Conservation (phyloP, 441 rosid genomes). For the Macaranga tanarius region DNA sequence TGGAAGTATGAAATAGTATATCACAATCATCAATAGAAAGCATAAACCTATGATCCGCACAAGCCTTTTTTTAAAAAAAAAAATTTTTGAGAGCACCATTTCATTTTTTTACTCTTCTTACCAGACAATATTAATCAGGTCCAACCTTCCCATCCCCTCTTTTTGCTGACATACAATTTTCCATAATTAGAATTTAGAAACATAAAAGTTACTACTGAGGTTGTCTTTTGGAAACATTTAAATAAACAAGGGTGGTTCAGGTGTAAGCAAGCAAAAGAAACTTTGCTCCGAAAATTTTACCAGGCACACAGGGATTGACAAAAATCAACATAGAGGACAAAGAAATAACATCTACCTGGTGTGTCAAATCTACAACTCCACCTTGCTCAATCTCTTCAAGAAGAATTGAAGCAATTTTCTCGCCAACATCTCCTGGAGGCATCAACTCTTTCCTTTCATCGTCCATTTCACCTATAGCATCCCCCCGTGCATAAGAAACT, state of each 20-base stretch:
- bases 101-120: neutral
- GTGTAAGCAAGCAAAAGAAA: neutral
- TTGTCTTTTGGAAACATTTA: too few species aligned
- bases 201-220: neutral
- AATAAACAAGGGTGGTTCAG: neutral
- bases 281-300: neutral
- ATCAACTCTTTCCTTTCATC: conserved; percentile 56
- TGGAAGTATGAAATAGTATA: neutral
- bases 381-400: conserved; percentile 87
- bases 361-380: conserved; percentile 90
- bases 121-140: neutral
- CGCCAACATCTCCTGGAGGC: conserved; percentile 75
- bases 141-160: neutral
- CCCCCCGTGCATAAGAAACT: conserved; percentile 44
- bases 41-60: neutral
- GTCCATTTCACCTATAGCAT: conserved; percentile 52
- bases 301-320: neutral
- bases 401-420: conserved; percentile 68
- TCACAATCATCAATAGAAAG: neutral
- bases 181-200: neutral
- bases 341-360: conserved; percentile 57
- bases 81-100: too few species aligned
- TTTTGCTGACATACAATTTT: neutral
- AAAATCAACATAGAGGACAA: neutral
- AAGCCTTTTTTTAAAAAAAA: too few species aligned